phyloP scores from a whole-genome alignment of 768 basidiomycete genomes.

The Hortiboletus flavorubellus region DNA sequence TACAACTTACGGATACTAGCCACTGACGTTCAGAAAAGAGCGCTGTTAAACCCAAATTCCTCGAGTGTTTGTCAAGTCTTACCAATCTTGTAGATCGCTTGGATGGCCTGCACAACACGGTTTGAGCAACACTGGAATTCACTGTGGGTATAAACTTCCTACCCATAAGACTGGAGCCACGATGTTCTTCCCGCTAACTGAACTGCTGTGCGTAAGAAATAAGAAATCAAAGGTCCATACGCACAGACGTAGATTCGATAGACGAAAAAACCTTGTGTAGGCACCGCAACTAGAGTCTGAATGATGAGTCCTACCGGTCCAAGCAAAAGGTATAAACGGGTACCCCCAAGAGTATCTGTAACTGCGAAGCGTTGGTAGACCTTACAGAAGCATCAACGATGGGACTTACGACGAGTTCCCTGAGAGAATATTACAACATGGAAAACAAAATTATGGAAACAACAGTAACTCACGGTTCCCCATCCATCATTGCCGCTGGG shows the following conservation, averaged over 20 bases:
- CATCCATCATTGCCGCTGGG: too few species aligned
- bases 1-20: too few species aligned
- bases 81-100: neutral
- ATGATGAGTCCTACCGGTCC: neutral
- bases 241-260: neutral
- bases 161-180: neutral
- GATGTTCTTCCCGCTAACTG: neutral
- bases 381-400: neutral
- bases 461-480: too few species aligned
- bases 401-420: constrained; percentile 1
- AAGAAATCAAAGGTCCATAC: neutral
- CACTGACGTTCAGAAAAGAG: too few species aligned
- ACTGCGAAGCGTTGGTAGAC: neutral
- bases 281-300: neutral
- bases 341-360: neutral
- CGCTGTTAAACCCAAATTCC: too few species aligned
- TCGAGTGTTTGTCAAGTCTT: neutral
- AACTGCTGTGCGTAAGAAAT: neutral
- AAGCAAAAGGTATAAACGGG: neutral
- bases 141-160: neutral
- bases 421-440: neutral
- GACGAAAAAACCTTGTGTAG: neutral
- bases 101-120: neutral
- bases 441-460: neutral
- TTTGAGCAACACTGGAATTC: neutral